A percentile compares a stretch with the other conserved stretches of the same genome.
phyloP scores from a whole-genome alignment of 2,329 filamentous ascomycete species.

The Botryosphaeria agaves region DNA sequence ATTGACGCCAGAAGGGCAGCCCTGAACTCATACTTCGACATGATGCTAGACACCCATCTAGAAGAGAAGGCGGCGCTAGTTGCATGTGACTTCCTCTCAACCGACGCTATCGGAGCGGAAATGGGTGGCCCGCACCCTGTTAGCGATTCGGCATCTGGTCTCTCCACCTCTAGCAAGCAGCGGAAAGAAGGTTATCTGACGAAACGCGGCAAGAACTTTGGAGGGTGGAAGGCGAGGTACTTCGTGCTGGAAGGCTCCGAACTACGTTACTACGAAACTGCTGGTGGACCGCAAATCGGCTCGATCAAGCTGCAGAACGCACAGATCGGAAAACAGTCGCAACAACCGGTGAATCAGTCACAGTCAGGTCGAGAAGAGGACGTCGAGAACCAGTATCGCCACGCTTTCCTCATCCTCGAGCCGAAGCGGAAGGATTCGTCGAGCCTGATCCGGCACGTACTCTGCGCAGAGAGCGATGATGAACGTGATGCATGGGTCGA shows the following conservation, averaged over 20 bases:
- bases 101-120: slow-evolving; percentile 43
- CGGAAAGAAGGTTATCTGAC: slow-evolving; percentile 82
- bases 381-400: slow-evolving; percentile 81
- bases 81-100: slow-evolving; percentile 73
- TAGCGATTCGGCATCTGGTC: slow-evolving; percentile 21
- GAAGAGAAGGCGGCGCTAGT: slow-evolving; percentile 61
- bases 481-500: slow-evolving; percentile 94
- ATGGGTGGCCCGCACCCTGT: slow-evolving; percentile 5
- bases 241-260: slow-evolving; percentile 53
- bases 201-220: slow-evolving; percentile 96
- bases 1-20: slow-evolving; percentile 72
- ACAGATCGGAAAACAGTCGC: slow-evolving; percentile 85
- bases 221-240: slow-evolving; percentile 84
- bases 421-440: slow-evolving; percentile 91
- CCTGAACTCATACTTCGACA: slow-evolving; percentile 72
- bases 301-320: slow-evolving; percentile 84
- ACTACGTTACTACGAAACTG: slow-evolving; percentile 81
- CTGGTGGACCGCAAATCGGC: slow-evolving; percentile 76
- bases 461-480: slow-evolving; percentile 86
- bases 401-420: slow-evolving; percentile 88
- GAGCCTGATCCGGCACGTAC: slow-evolving; percentile 76
- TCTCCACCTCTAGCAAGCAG: slow-evolving; percentile 6
- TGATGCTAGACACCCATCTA: slow-evolving; percentile 66
- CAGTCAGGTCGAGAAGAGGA: slow-evolving; percentile 53
- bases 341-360: slow-evolving; percentile 40